Evolutionary conservation across 495 filamentous ascomycete genomes (phyloP).

Genomic region (Talaromyces stipitatus): DNA sequence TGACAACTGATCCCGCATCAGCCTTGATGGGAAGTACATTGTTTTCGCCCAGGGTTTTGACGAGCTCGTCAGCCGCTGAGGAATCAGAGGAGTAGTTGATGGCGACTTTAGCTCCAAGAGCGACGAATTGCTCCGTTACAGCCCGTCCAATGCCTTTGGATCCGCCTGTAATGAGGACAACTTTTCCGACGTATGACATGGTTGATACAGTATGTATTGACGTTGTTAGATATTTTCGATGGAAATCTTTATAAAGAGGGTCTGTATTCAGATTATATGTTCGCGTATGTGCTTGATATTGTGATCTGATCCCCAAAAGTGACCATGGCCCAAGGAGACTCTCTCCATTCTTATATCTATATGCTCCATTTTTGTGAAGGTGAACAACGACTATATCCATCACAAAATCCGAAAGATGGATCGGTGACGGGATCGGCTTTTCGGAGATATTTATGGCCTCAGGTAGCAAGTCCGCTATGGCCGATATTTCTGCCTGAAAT

Average conservation of each 20-base stretch:
- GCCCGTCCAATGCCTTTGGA: slow-evolving; percentile 62
- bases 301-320: neutral
- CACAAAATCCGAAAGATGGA: neutral
- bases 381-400: too few species aligned
- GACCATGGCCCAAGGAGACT: neutral
- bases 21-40: slow-evolving; percentile 50
- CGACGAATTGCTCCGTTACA: slow-evolving; percentile 44
- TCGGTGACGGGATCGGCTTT: neutral
- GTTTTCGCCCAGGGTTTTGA: slow-evolving; percentile 43
- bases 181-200: slow-evolving; percentile 45
- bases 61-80: slow-evolving; percentile 45
- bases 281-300: neutral
- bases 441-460: neutral
- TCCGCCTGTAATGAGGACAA: slow-evolving; percentile 58
- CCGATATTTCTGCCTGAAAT: neutral
- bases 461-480: neutral
- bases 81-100: slow-evolving; percentile 54
- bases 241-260: too few species aligned
- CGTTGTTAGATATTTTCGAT: slow-evolving; percentile 4
- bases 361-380: neutral
- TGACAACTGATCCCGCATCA: slow-evolving; percentile 30
- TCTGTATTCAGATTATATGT: neutral
- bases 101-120: slow-evolving; percentile 54
- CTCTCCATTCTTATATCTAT: neutral
- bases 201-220: neutral